A percentile compares a stretch with the other conserved stretches of the same genome.
These are phyloP conservation scores for Metarhizium rileyi DNA, from an alignment of 2,329 filamentous ascomycete genomes.

Conservation along the genomic window DNA sequence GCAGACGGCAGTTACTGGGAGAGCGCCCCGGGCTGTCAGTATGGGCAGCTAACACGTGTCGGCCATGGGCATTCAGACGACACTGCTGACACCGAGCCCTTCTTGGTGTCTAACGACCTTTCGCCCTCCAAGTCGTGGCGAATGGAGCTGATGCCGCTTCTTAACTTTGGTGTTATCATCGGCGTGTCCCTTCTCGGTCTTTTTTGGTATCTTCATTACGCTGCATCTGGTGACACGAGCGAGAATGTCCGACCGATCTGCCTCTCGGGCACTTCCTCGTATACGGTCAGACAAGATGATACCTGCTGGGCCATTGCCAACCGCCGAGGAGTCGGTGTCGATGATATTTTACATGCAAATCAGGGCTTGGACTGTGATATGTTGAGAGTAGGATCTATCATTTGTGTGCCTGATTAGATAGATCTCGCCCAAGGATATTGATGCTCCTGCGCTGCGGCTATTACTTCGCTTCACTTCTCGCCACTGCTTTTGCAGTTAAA, in stretches of 20 bases:
- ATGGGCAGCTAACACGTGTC: conserved; percentile 36
- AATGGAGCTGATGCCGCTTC: conserved; percentile 41
- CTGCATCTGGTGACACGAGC: conserved; percentile 12
- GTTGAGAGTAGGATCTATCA: conserved; percentile 28
- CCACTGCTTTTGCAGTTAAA: background rate
- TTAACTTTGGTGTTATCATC: conserved; percentile 48
- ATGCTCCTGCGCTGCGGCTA: background rate
- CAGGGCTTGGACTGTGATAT: conserved; percentile 35
- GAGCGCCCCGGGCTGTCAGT: conserved; percentile 37
- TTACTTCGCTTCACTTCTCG: background rate
- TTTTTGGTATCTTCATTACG: conserved; percentile 36
- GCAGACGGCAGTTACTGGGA: conserved; percentile 39
- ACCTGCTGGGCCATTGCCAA: conserved; percentile 45
- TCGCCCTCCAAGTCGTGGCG: conserved; percentile 34
- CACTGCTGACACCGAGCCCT: conserved; percentile 21
- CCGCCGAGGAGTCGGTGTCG: conserved; percentile 29
- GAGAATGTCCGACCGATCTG: conserved; percentile 7
- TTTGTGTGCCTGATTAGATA: conserved; percentile 32
- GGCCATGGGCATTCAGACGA: conserved; percentile 18
- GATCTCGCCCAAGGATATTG: background rate
- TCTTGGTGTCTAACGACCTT: conserved; percentile 15
- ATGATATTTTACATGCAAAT: conserved; percentile 37
- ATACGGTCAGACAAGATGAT: conserved; percentile 35
- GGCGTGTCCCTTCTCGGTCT: conserved; percentile 39
- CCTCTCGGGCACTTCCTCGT: conserved; percentile 23